Base-by-base conservation (phyloP, 768 basidiomycete genomes). In the Stropharia rugosoannulata region DNA sequence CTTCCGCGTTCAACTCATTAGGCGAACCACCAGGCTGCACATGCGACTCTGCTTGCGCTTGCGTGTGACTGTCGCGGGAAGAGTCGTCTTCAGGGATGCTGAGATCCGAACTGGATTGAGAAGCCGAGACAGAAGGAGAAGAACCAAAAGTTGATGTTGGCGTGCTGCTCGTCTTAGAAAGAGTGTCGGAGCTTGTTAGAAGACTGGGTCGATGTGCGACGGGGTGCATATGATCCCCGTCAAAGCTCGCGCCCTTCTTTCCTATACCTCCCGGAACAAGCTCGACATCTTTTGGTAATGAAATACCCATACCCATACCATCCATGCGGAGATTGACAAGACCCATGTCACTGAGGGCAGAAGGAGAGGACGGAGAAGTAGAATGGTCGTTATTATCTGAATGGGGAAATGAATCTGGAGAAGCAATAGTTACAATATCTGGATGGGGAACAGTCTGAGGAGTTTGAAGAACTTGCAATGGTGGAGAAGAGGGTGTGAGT, bases 171-270 rank as follows among this genome's bases (percentile, higher is more conserved):
- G 41, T 16, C 19, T 41, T 41, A 6, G 16, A 22, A 22, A n/a
- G 19, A 42, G 37, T 27, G 4, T 18, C 41, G 15, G 35, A 15
- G 37, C 40, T 47, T 39, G 59, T 40, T 22, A 54, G 38, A 25
- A 45, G 18, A 22, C 44, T 51, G 12, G 60, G 49, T 29, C 76
- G 73, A 35, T 73, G 74, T 5, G 70, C 66, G 25, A 81, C 73
- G 18, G 81, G 81, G 64, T 86, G 84, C 84, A 86, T 86, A 65
- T 83, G 80, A 51, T 67, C 67, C 49, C 69, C 68, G 18, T 64
- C 65, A 40, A 75, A 70, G 46, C 64, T 56, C 7, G 67, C 46
- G 52, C 73, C 65, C 36, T 59, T 60, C 52, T 55, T 54, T 7
- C 45, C 36, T 15, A 16, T 35, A 22, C 11, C 48, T 13, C 44